Evolutionary conservation across 75 land plant genomes (phyloP), one percentile per base, ranked within the genome.

Genomic region (Pseudotsuga menziesii): DNA sequence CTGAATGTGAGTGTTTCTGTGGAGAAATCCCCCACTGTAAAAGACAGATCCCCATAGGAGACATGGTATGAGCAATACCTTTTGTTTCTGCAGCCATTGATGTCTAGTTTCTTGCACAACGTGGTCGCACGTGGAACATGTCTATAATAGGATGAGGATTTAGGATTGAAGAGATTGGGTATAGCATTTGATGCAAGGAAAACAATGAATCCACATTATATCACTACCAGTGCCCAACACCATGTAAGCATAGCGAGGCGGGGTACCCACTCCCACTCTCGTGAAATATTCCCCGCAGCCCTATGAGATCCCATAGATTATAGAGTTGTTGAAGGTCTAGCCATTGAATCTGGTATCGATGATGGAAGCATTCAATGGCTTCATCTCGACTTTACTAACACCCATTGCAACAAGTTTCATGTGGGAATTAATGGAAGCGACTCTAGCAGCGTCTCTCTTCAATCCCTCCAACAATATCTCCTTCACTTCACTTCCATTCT

Each of bases 281-380:
- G 87, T 85, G 86, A 93, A 91, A 81, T 89, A 93, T 89, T 91
- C 93, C 9, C 93, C 96, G 77, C 93, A 89, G 29, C 93, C 93
- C 69, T 83, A 83, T 12, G 83, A 54, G 22, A 93, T 81, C 13
- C 93, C 93, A 12, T 93, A 91, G 13, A 89, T 74, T 25, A 93
- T 82, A 57, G 91, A 83, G 84, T 88, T 85, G 78, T 76, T 82
- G 80, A 87, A 93, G 0, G 58, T 83, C 3, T 29, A 7, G 11
- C 27, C 44, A 56, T 72, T 15, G 36, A 35, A 35, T 4, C 36
- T 35, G 2, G 0, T 4, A 35, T 35, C 36, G 36, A 35, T 35
- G 36, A 35, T 35, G 36, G 36, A 35, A 35, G 3, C 36, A 35
- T 35, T 35, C 36, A 35, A 35, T 35, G 36, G 36, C 0, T 0